Percentiles rank a stretch among this genome's conserved stretches.
These are phyloP conservation scores for Podospora pseudopauciseta DNA, from an alignment of 495 filamentous ascomycete genomes.

Conservation along the genomic window DNA sequence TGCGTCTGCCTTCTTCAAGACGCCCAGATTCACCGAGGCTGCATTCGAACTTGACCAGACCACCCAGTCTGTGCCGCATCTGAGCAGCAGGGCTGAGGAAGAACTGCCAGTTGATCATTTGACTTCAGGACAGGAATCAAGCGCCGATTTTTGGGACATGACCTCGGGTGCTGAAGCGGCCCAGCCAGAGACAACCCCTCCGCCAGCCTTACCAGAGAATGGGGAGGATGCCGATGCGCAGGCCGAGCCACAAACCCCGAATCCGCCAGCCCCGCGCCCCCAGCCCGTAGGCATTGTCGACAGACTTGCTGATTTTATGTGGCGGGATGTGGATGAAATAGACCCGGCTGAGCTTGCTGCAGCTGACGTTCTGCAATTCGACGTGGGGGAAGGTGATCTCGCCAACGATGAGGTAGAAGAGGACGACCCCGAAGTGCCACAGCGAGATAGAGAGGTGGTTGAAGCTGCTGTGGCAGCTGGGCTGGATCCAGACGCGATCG, in stretches of 20 bases:
- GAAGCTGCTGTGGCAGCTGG: constrained; percentile 43
- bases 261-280: constrained; percentile 9
- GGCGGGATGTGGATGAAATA: constrained; percentile 32
- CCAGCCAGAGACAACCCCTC: background rate
- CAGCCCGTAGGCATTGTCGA: constrained; percentile 36
- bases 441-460: constrained; percentile 33
- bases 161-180: background rate
- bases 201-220: background rate
- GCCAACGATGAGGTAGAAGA: constrained; percentile 39
- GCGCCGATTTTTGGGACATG: background rate
- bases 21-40: background rate
- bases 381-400: constrained; percentile 25
- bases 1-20: background rate
- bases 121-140: background rate
- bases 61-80: background rate
- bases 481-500: constrained; percentile 51
- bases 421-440: constrained; percentile 24
- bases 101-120: background rate
- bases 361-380: constrained; percentile 37
- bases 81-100: background rate
- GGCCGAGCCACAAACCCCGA: background rate
- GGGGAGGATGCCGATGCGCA: background rate
- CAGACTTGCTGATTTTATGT: constrained; percentile 50
- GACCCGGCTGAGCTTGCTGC: constrained; percentile 39
- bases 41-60: background rate